Percentiles rank a stretch among this genome's conserved stretches.
phyloP scores from a whole-genome alignment of 1,284 basidiomycete genomes.

The Volvariella surrecta region DNA sequence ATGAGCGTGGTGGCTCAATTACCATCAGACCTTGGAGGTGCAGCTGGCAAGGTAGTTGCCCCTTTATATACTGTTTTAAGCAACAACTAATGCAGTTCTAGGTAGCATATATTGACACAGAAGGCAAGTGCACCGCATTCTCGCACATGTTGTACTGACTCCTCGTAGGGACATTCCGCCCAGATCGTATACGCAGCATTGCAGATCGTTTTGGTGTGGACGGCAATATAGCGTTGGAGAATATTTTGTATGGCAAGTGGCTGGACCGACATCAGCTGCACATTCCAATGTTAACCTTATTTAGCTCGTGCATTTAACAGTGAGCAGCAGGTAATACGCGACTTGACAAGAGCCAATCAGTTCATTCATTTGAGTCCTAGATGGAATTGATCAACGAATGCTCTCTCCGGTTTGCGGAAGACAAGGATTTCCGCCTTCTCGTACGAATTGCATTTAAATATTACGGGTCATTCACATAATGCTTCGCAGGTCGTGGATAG shows the following conservation, averaged over 20 bases:
- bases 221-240: slow-evolving; percentile 79
- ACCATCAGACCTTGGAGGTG: slow-evolving; percentile 84
- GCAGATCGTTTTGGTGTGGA: slow-evolving; percentile 90
- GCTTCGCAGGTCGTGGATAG: slow-evolving; percentile 74
- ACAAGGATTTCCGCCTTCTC: slow-evolving; percentile 71
- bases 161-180: slow-evolving; percentile 76
- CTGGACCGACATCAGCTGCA: too few species aligned
- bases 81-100: slow-evolving; percentile 18
- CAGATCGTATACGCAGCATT: slow-evolving; percentile 83
- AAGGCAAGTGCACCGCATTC: slow-evolving; percentile 36
- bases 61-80: not conserved
- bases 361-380: slow-evolving; percentile 25
- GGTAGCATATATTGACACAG: slow-evolving; percentile 93
- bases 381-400: slow-evolving; percentile 86
- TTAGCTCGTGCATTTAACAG: slow-evolving; percentile 78
- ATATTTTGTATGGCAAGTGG: slow-evolving; percentile 67
- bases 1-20: slow-evolving; percentile 86
- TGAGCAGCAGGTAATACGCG: slow-evolving; percentile 65
- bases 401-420: slow-evolving; percentile 74
- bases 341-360: not conserved
- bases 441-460: slow-evolving; percentile 24
- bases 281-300: slow-evolving; percentile 4
- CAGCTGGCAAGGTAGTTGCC: slow-evolving; percentile 66
- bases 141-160: not conserved
- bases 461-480: not conserved